Evolutionary conservation across 352 stramenopile genomes (phyloP).

Genomic region (Paralagenidium karlingii): DNA sequence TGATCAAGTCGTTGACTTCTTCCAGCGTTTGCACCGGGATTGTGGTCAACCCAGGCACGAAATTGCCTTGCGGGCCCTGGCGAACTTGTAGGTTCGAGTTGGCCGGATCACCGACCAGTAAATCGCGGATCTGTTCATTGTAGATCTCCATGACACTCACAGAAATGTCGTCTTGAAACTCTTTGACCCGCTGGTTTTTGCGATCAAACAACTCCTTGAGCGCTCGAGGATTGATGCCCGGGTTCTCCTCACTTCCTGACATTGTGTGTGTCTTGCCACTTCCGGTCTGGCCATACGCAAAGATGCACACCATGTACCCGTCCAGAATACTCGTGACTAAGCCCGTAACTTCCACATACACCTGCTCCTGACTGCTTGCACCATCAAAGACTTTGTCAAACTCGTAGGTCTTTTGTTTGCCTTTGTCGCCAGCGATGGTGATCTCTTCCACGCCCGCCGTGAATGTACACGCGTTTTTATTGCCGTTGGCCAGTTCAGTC

Average conservation of each 20-base stretch:
- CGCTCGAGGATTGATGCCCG: slow-evolving; percentile 76
- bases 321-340: slow-evolving; percentile 79
- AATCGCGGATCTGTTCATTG: slow-evolving; percentile 92
- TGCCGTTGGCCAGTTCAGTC: slow-evolving; percentile 45
- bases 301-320: slow-evolving; percentile 85
- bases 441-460: slow-evolving; percentile 46
- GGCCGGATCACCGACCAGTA: slow-evolving; percentile 74
- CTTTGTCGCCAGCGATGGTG: slow-evolving; percentile 62
- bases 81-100: slow-evolving; percentile 76
- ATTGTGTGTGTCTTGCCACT: slow-evolving; percentile 85
- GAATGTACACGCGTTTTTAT: slow-evolving; percentile 68
- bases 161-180: slow-evolving; percentile 76
- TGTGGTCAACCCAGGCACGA: slow-evolving; percentile 64
- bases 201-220: slow-evolving; percentile 73
- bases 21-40: slow-evolving; percentile 63
- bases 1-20: slow-evolving; percentile 79
- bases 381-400: slow-evolving; percentile 81
- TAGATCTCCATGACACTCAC: slow-evolving; percentile 95
- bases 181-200: slow-evolving; percentile 47
- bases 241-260: slow-evolving; percentile 47
- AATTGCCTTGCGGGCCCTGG: slow-evolving; percentile 73
- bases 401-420: slow-evolving; percentile 79
- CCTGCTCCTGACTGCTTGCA: slow-evolving; percentile 53
- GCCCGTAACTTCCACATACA: slow-evolving; percentile 65
- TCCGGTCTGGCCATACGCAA: slow-evolving; percentile 81